phyloP scores from a whole-genome alignment of 805 yeast species.

The Nakazawaea anatomiae region DNA sequence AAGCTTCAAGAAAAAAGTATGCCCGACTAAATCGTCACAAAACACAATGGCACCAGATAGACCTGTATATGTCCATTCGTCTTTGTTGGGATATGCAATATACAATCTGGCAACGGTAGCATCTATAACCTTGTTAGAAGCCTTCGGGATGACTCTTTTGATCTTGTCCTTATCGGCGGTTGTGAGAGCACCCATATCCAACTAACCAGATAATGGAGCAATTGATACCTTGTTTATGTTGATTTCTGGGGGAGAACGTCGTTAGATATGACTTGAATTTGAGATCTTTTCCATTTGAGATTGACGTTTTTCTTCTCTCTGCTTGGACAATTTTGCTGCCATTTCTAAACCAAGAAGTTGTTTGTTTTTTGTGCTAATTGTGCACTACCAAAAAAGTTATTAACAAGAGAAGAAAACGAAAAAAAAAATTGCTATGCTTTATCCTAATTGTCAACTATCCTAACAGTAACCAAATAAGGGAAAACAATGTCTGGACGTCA shows the following conservation, averaged over 20 bases:
- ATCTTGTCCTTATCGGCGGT: conserved; percentile 79
- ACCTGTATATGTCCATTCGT: conserved; percentile 84
- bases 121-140: conserved; percentile 80
- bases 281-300: no score
- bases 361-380: no score
- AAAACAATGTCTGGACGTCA: conserved; percentile 84
- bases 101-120: conserved; percentile 87
- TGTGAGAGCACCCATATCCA: conserved; percentile 29
- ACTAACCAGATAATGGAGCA: neutral
- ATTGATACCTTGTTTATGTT: neutral
- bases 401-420: no score
- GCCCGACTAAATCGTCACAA: conserved; percentile 91
- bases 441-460: no score
- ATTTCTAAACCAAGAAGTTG: no score
- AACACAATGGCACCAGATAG: conserved; percentile 80
- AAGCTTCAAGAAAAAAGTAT: conserved; percentile 83
- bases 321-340: no score
- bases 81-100: conserved; percentile 81
- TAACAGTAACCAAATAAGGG: neutral
- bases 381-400: no score
- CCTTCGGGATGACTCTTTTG: conserved; percentile 84
- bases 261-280: no score
- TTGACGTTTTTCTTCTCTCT: no score
- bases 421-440: no score
- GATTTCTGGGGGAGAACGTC: no score